These are phyloP conservation scores for Ascosphaera apis DNA, from an alignment of 2,329 filamentous ascomycete genomes.

Conservation along the genomic window DNA sequence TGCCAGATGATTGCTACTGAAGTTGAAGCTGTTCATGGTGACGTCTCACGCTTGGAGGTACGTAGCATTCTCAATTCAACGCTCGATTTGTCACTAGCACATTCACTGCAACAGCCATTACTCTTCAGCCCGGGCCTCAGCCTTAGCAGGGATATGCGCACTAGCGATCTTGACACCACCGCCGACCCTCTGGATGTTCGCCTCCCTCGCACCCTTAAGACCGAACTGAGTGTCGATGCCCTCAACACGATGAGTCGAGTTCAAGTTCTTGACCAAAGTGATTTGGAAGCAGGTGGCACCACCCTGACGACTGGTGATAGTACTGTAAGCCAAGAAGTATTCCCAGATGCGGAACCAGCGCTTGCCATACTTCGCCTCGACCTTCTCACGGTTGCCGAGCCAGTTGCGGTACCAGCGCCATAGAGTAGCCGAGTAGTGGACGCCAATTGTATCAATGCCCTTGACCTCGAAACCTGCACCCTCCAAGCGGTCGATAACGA, in stretches of 20 bases:
- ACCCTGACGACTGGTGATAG: constrained; percentile 65
- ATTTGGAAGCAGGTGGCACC: constrained; percentile 73
- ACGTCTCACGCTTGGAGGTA: no score
- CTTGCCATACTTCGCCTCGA: constrained; percentile 82
- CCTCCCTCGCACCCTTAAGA: constrained; percentile 40
- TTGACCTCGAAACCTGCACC: constrained; percentile 78
- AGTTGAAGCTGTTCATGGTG: no score
- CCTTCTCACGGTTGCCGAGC: constrained; percentile 81
- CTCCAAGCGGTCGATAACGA: constrained; percentile 67
- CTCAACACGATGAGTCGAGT: constrained; percentile 60
- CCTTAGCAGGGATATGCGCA: constrained; percentile 10
- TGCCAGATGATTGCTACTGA: no score
- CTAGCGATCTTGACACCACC: constrained; percentile 15
- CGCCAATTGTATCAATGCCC: constrained; percentile 73
- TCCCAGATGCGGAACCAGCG: constrained; percentile 97
- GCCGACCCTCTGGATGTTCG: constrained; percentile 16
- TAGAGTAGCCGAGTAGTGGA: constrained; percentile 89
- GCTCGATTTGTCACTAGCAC: no score
- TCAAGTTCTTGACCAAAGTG: constrained; percentile 71
- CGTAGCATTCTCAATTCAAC: no score
- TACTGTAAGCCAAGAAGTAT: constrained; percentile 68
- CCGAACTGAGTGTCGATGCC: constrained; percentile 47
- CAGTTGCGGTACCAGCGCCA: constrained; percentile 99
- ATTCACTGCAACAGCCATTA: no score
- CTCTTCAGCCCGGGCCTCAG: constrained; percentile 10